These are phyloP conservation scores for Guillardia theta DNA, from an alignment of 78 protist genomes.

Conservation along the genomic window DNA sequence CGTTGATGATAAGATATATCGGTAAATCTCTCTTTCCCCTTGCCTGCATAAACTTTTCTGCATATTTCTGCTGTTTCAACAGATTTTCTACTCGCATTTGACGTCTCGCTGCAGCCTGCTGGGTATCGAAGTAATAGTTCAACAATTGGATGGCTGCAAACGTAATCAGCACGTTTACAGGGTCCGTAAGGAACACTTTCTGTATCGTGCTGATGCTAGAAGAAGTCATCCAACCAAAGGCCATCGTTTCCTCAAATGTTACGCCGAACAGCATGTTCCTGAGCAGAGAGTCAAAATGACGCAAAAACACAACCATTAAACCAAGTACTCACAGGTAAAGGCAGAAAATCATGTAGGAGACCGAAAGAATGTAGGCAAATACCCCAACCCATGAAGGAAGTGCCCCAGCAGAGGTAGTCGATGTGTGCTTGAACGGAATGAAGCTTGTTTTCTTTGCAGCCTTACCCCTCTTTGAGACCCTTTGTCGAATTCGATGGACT, in stretches of 20 bases:
- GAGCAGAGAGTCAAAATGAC: too few species aligned
- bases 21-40: not conserved
- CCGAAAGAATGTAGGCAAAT: not conserved
- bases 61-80: too few species aligned
- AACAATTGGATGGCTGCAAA: not conserved
- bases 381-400: not conserved
- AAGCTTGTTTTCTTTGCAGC: too few species aligned
- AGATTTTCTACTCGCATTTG: too few species aligned
- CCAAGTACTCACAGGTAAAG: too few species aligned
- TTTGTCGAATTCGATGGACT: too few species aligned
- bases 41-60: too few species aligned
- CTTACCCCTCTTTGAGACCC: too few species aligned
- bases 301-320: too few species aligned
- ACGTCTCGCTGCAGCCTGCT: not conserved
- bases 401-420: not conserved
- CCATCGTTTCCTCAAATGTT: not conserved
- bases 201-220: not conserved
- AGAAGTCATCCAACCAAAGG: not conserved
- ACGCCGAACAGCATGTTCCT: not conserved
- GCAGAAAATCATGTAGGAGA: not conserved
- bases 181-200: not conserved
- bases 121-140: not conserved
- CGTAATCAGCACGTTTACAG: not conserved
- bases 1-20: not conserved
- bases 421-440: too few species aligned